Base-by-base conservation (phyloP, 805 yeast species). In the Candida lessepsii region DNA sequence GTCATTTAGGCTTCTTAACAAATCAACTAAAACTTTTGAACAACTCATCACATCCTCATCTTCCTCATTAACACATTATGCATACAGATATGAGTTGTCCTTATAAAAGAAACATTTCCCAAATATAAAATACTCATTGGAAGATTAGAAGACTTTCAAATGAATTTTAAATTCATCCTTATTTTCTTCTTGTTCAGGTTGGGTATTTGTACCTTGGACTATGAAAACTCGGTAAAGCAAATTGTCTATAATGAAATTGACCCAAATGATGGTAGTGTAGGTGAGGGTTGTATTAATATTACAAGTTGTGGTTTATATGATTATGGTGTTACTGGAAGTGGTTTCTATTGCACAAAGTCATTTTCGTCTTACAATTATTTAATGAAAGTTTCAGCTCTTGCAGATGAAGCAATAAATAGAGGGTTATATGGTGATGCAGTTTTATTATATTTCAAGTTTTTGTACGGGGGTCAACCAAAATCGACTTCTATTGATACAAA, bases 401-500 rank as follows among this genome's bases (percentile, higher is more conserved):
- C 40, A n/a, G 17, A 13, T 15, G 13, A 15, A 13, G 40, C 40
- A 8, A 11, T 24, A 13, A 7, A 5, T 8, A 21, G 25, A 29
- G 40, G 40, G 5, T 29, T 29, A 17, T 35, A 37, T 25, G 40
- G 40, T 9, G 40, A 37, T 37, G 21, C 31, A 15, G 36, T 32
- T 14, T 30, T 37, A 17, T 37, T 37, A 26, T 26, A 29, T 25
- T 30, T 30, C 26, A 37, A 37, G 25, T 37, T 37, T 18, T 20
- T 37, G n/a, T 37, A 30, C 25, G 40, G 20, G 17, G 40, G 35
- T 4, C 31, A 37, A 30, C 30, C 29, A 11, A 26, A 34, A 13
- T 14, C 42, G 26, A 34, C 34, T 28, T 17, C 20, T 19, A 9
- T 39, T 16, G 29, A 14, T 21, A 14, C 42, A 17, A 28, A 20